These are phyloP conservation scores for Chenopodium berlandieri DNA, from an alignment of 148 eudicot species.

Conservation along the genomic window DNA sequence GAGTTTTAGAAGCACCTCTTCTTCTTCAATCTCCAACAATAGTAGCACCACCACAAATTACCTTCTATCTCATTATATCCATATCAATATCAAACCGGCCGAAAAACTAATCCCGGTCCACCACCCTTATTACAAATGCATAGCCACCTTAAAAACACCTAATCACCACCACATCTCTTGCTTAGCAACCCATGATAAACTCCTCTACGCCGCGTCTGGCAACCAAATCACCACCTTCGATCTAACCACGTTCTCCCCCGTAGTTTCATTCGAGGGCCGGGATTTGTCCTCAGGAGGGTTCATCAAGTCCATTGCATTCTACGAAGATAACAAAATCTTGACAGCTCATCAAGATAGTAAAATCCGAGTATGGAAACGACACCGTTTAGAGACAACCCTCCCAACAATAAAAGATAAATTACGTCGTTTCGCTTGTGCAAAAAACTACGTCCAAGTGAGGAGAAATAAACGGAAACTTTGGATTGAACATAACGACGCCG, in stretches of 20 bases:
- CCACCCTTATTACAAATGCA: conserved; percentile 19
- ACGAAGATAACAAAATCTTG: conserved; percentile 10
- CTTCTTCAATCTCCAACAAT: conserved; percentile 1
- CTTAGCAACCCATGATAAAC: conserved; percentile 27
- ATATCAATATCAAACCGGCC: background rate
- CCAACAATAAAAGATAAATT: conserved; percentile 36
- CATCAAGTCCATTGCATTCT: conserved; percentile 34
- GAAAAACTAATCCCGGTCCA: conserved; percentile 10
- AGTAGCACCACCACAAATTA: background rate
- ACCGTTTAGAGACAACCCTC: conserved; percentile 28
- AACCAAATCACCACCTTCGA: conserved; percentile 35
- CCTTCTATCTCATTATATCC: background rate
- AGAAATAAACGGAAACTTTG: conserved; percentile 34
- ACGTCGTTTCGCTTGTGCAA: conserved; percentile 19
- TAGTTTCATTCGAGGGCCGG: conserved; percentile 11
- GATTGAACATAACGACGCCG: conserved; percentile 44
- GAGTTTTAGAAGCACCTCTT: conserved; percentile 22
- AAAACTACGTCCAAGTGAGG: conserved; percentile 37
- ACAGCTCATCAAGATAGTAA: conserved; percentile 47
- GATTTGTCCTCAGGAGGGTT: conserved; percentile 28
- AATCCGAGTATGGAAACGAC: conserved; percentile 43
- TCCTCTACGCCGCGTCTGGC: conserved; percentile 38
- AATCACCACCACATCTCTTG: conserved; percentile 35
- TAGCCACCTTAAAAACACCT: conserved; percentile 27
- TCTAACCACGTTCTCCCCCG: conserved; percentile 21